Percentiles rank a stretch among this genome's conserved stretches.
Conservation (phyloP, 352 stramenopile genomes). For the Pythium rishiriense region DNA sequence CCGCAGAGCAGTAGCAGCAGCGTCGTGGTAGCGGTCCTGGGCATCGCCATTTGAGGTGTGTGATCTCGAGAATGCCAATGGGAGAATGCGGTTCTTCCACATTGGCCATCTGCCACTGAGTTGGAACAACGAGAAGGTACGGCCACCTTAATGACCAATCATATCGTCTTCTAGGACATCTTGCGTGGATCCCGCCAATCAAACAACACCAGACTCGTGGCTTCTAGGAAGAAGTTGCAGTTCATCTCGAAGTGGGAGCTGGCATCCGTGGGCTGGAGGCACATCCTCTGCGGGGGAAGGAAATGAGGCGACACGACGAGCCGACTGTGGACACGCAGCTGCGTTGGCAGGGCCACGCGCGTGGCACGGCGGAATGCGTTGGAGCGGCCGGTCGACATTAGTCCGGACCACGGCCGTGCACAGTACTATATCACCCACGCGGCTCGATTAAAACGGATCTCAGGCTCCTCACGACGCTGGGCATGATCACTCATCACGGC, state of each 20-base stretch:
- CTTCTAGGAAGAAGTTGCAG: neutral
- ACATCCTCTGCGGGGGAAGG: no score
- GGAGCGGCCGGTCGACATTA: no score
- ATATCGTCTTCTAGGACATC: neutral
- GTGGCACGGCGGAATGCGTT: neutral
- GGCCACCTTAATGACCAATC: conserved; percentile 9
- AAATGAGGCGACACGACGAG: no score
- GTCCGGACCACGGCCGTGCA: no score
- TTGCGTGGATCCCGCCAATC: conserved; percentile 20
- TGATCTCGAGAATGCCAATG: conserved; percentile 11
- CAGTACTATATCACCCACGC: no score
- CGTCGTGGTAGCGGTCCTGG: conserved; percentile 1
- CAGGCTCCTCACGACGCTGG: no score
- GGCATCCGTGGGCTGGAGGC: no score
- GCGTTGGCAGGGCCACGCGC: no score
- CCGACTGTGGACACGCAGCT: neutral
- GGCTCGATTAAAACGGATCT: no score
- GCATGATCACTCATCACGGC: no score
- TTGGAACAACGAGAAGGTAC: conserved; percentile 5
- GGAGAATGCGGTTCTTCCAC: neutral
- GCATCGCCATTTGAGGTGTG: neutral
- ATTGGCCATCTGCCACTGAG: neutral
- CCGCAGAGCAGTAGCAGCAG: conserved; percentile 17
- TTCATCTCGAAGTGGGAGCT: neutral
- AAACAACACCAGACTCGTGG: neutral